Base-by-base conservation (phyloP, 768 basidiomycete genomes). In the Stropharia rugosoannulata region DNA sequence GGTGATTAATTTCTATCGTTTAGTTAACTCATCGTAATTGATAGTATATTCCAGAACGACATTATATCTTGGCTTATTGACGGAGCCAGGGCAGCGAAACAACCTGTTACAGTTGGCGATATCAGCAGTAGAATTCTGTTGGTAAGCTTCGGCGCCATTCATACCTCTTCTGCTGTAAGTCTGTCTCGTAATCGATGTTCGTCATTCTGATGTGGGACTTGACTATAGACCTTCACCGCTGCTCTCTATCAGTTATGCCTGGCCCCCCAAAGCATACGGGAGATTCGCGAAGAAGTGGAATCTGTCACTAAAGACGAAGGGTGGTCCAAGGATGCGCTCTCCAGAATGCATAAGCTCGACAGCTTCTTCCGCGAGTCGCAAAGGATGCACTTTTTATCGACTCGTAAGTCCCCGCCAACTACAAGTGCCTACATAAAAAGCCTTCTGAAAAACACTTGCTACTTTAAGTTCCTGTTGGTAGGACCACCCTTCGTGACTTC, bases 61-160 rank as follows among this genome's bases (percentile, higher is more conserved):
- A 57, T 81, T n/a, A 67, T 82, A 0, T 68, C 73, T 15, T 83
- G 79, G 79, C 65, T 81, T 10, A 68, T 81, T 37, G 78, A 77
- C 41, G 67, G 63, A 7, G 75, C 77, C 0, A 59, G 66, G 25
- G 49, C 61, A 39, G 43, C 52, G 8, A 68, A 67, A 4, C 56
- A 70, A 15, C 67, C 70, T 32, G 59, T 63, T 22, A 67, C 56
- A 5, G 51, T 68, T 0, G 53, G 61, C n/a, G 66, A 72, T 32
- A 60, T 79, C 7, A 68, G 70, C 0, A 58, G 61, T 1, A 66
- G 73, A n/a, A 56, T 80, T 6, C 61, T 82, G 9, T 53, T 68
- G 7, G 58, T 76, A 35, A 77, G 78, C 60, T 77, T 80, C 49
- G 75, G 71, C 0, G 69, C 76, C 5, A 74, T 72, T 16, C 77